Conservation (phyloP, 2,329 filamentous ascomycete genomes). For the Exophiala viscosa region DNA sequence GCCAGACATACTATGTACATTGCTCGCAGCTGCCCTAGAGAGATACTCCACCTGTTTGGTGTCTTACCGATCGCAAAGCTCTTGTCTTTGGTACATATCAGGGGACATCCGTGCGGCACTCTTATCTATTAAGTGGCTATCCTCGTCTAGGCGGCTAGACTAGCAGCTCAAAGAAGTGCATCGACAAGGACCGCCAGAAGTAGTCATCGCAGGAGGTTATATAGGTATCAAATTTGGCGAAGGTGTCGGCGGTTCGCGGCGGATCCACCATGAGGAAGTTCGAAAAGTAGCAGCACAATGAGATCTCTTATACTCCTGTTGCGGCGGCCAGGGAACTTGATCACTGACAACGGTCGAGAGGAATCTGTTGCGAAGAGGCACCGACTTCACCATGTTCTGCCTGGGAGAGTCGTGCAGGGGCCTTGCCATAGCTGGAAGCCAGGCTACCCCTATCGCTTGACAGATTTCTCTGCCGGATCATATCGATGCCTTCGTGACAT, state of each 20-base stretch:
- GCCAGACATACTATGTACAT: no score
- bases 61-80: no score
- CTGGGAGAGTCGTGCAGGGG: slow-evolving; percentile 11
- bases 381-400: slow-evolving; percentile 11
- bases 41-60: no score
- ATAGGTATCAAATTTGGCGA: background rate
- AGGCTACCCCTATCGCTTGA: slow-evolving; percentile 10
- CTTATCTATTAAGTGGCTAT: no score
- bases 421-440: slow-evolving; percentile 11
- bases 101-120: no score
- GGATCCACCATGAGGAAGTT: slow-evolving; percentile 14
- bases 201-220: no score
- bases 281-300: slow-evolving; percentile 14
- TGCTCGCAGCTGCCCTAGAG: no score
- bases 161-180: no score
- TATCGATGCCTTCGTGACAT: slow-evolving; percentile 13
- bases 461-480: slow-evolving; percentile 12
- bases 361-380: slow-evolving; percentile 10
- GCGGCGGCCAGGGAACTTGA: slow-evolving; percentile 10
- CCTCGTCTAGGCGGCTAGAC: no score
- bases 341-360: slow-evolving; percentile 12
- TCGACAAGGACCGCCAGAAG: no score
- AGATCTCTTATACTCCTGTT: slow-evolving; percentile 11
- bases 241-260: slow-evolving; percentile 10
- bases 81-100: no score